A percentile compares a stretch with the other conserved stretches of the same genome.
These are phyloP conservation scores for Aspergillus texensis DNA, from an alignment of 2,329 filamentous ascomycete species.

Conservation along the genomic window DNA sequence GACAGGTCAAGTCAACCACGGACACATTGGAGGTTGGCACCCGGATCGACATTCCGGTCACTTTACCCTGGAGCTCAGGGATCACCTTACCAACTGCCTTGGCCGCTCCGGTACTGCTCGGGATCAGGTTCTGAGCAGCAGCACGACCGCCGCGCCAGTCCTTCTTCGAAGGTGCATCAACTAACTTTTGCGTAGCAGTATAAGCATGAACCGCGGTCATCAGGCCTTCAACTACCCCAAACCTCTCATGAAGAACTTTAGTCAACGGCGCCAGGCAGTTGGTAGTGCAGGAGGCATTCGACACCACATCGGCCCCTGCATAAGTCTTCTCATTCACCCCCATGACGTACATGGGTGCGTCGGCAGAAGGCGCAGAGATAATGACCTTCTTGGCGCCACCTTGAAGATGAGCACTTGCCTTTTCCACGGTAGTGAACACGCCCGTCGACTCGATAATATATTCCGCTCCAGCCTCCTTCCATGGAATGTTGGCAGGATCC, in stretches of 20 bases:
- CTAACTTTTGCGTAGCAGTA: constrained; percentile 99
- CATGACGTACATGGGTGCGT: constrained; percentile 99
- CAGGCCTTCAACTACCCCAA: constrained; percentile 94
- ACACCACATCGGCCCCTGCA: constrained; percentile 90
- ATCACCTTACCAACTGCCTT: constrained; percentile 99
- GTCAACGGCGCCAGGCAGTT: constrained; percentile 99
- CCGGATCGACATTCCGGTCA: constrained; percentile 99
- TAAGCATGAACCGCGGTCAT: constrained; percentile 99
- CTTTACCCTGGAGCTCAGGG: constrained; percentile 96
- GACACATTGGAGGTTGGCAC: constrained; percentile 98
- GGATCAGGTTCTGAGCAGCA: constrained; percentile 99
- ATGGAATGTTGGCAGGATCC: constrained; percentile 88
- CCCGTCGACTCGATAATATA: constrained; percentile 98
- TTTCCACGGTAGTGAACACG: constrained; percentile 98
- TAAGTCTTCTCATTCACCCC: constrained; percentile 96
- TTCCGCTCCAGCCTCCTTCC: constrained; percentile 81
- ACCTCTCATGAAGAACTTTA: constrained; percentile 99
- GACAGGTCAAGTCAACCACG: constrained; percentile 94
- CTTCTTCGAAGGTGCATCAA: constrained; percentile 96
- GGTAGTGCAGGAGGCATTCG: constrained; percentile 99
- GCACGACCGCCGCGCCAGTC: constrained; percentile 99
- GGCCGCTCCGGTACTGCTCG: constrained; percentile 96
- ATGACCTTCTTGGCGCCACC: constrained; percentile 98
- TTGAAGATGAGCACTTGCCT: constrained; percentile 90
- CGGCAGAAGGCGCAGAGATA: constrained; percentile 62